Evolutionary conservation across 495 filamentous ascomycete species (phyloP).

Genomic region (Tuber calosporum): DNA sequence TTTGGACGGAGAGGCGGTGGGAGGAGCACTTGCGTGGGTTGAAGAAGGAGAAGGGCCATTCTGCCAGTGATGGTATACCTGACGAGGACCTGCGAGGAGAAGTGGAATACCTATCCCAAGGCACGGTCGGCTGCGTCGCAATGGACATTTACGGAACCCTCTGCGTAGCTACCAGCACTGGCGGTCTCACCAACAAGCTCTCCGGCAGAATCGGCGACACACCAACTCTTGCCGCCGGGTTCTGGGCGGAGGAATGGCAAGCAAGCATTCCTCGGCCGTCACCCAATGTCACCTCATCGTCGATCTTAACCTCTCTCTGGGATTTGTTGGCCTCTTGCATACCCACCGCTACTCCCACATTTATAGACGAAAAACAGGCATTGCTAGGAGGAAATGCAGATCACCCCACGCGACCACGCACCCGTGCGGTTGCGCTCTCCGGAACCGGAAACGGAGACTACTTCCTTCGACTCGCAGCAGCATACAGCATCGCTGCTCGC

Average conservation of each 20-base stretch:
- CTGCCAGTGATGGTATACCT: constrained; percentile 23
- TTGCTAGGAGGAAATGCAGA: constrained; percentile 9
- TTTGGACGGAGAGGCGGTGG: constrained; percentile 73
- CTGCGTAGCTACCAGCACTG: constrained; percentile 76
- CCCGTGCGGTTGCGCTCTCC: constrained; percentile 62
- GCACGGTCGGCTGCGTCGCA: constrained; percentile 76
- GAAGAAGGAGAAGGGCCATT: constrained; percentile 32
- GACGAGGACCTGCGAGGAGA: constrained; percentile 27
- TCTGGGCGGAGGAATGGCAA: constrained; percentile 80
- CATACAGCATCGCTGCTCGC: constrained; percentile 29
- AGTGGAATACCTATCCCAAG: constrained; percentile 66
- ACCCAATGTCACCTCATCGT: neutral
- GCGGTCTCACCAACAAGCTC: constrained; percentile 82
- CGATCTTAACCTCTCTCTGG: neutral
- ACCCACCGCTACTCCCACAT: neutral
- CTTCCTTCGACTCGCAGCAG: constrained; percentile 63
- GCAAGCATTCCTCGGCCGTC: constrained; percentile 42
- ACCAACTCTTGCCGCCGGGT: constrained; percentile 75
- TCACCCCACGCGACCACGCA: constrained; percentile 27
- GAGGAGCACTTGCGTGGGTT: constrained; percentile 69
- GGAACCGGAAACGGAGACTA: constrained; percentile 89
- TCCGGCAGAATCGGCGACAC: constrained; percentile 82
- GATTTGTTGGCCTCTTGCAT: neutral
- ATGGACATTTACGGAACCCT: constrained; percentile 65
- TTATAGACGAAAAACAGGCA: constrained; percentile 8